Base-by-base conservation (phyloP, 2,329 filamentous ascomycete genomes). In the Cladosporium sp. region DNA sequence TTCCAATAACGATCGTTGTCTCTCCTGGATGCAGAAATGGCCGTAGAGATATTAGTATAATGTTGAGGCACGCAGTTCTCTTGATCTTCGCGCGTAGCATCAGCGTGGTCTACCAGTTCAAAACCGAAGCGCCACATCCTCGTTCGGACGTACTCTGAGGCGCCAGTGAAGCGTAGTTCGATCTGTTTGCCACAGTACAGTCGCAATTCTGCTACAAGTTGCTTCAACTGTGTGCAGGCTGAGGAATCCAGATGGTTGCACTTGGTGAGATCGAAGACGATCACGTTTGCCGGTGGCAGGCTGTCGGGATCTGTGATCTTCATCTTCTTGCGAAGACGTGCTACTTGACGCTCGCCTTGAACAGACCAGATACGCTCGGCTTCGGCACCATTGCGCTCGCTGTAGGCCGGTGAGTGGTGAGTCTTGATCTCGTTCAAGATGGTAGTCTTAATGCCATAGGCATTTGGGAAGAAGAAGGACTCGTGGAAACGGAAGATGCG, bases 381-480 rank as follows among this genome's bases (percentile, higher is more conserved):
- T 42, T 73, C 71, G 1, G 66, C 65, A 17, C 70, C 70, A 30
- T 72, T 68, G 0, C 71, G 68, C 5, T 73, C 70, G 49, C 73
- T 71, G 60, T 76, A 74, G 3, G 72, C 66, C 0, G 74, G 73
- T 0, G 76, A 71, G 61, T 79, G 76, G 60, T 75, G 73, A 0
- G 77, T 80, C 61, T 82, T 78, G 38, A 84, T 68, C 1, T 74
- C 72, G 61, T 85, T 81, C 15, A 84, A 70, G 17, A 82, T 77
- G 7, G 74, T 70, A 2, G 70, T 75, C 50, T 82, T 83, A 60
- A 80, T 70, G 40, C 78, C 73, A 58, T 83, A 82, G 2, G 84
- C 83, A 65, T 87, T 87, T 61, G 79, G 81, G 73, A 86, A 87
- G 70, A 86, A 81, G 37, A 87, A 72, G 1, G 81, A 79, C 59